Evolutionary conservation across 2,329 filamentous ascomycete species (phyloP), one percentile per base, ranked within the genome.

Genomic region (Penicillium italicum): DNA sequence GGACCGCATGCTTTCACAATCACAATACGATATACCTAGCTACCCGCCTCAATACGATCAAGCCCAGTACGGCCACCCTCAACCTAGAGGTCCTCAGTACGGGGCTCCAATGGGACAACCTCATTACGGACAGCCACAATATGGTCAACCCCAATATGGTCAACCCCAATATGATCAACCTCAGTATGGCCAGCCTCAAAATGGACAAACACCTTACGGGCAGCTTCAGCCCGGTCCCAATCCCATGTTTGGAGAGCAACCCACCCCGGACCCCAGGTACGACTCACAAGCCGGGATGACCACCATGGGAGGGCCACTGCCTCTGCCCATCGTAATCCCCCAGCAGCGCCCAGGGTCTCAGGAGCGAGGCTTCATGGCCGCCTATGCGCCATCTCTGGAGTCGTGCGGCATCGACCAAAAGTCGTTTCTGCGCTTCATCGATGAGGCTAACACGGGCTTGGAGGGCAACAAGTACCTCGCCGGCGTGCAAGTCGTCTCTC

Each of bases 401-500:
- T 41, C 33, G n/a, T 36, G 31, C 33, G 49, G 22, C 31, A 52
- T 52, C 40, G 43, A 22, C 49, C 37, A 52, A 52, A 44, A 44
- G 34, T 26, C 37, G 6, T 72, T 72, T 16, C 45, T 71, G 7
- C 46, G 56, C 5, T 72, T 72, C 47, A 55, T 71, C 20, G 53
- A 69, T 20, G 58, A 59, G 28, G 62, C 65, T 52, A 52, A 68
- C 16, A 71, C 73, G 45, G 73, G 74, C 1, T 67, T 72, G 0
- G 66, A 75, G 58, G 71, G 69, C 18, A 71, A 56, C 14, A 69
- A 68, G 4, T 72, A 61, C 55, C 58, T 76, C 24, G 60, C 72
- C 16, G 62, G 74, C 43, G 62, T 76, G 38, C 76, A 77, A 52
- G 46, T 74, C 1, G 71, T 72, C 2, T 73, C 73, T 4, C 63